Percentiles rank a stretch among this genome's conserved stretches.
These are phyloP conservation scores for Cyberlindnera mrakii DNA, from an alignment of 805 yeast genomes.

Conservation along the genomic window DNA sequence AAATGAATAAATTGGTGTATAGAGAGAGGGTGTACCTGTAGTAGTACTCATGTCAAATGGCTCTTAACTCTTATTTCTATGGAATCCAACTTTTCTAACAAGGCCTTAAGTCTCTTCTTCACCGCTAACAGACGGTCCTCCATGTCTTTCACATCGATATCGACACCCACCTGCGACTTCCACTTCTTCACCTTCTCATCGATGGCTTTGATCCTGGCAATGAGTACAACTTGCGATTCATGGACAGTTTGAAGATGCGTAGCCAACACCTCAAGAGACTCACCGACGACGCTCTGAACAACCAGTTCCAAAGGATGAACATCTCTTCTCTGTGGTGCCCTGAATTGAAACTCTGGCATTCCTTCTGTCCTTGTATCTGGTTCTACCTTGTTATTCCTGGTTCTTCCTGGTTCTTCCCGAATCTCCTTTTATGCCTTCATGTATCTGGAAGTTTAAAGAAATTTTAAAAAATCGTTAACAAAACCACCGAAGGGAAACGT, in stretches of 20 bases:
- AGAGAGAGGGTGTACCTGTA: background rate
- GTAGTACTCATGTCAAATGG: background rate
- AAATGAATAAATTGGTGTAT: background rate
- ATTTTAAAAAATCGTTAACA: no score
- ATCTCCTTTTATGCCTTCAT: background rate
- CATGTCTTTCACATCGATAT: constrained; percentile 11
- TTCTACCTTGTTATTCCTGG: background rate
- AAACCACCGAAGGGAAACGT: background rate
- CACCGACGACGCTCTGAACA: constrained; percentile 49
- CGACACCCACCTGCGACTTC: constrained; percentile 19
- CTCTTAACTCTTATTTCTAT: constrained; percentile 26
- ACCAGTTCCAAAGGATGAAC: constrained; percentile 56
- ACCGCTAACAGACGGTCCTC: constrained; percentile 22
- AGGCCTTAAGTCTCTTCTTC: constrained; percentile 19
- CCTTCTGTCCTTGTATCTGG: background rate
- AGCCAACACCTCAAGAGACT: constrained; percentile 45
- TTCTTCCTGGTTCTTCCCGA: background rate
- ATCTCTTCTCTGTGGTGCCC: constrained; percentile 17
- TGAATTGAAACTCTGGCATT: constrained; percentile 15
- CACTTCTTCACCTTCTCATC: constrained; percentile 29
- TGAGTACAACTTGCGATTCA: constrained; percentile 50
- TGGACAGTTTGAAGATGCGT: constrained; percentile 45
- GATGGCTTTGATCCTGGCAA: constrained; percentile 40
- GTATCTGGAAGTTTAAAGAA: no score
- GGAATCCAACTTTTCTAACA: constrained; percentile 26